These are phyloP conservation scores for Phaeosphaeriaceae sp. DNA, from an alignment of 2,329 filamentous ascomycete genomes.

Conservation along the genomic window DNA sequence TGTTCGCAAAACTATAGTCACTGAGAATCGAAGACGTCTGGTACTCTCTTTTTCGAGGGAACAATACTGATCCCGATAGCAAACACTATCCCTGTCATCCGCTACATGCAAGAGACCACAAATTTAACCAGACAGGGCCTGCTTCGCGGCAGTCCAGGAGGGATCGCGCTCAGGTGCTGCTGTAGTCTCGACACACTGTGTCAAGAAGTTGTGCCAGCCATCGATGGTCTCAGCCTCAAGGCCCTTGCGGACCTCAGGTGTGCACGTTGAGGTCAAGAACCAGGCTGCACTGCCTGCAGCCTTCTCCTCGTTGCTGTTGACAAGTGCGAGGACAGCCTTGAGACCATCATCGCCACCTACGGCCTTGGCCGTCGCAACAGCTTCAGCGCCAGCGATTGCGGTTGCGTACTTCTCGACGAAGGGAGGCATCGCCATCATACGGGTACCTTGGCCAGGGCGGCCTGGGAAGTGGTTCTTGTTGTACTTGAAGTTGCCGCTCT, in stretches of 20 bases:
- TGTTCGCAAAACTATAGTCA: background rate
- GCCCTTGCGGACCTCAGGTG: slow-evolving; percentile 48
- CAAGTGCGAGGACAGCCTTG: slow-evolving; percentile 58
- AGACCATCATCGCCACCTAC: slow-evolving; percentile 43
- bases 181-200: slow-evolving; percentile 60
- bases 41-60: background rate
- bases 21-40: background rate
- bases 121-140: slow-evolving; percentile 13
- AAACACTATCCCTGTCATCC: background rate
- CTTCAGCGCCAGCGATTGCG: slow-evolving; percentile 47
- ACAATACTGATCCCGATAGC: background rate
- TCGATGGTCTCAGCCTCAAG: slow-evolving; percentile 56
- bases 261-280: slow-evolving; percentile 66
- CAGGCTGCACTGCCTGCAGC: slow-evolving; percentile 67
- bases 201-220: slow-evolving; percentile 63
- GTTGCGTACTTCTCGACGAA: slow-evolving; percentile 65
- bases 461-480: slow-evolving; percentile 71
- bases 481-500: slow-evolving; percentile 73
- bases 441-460: slow-evolving; percentile 73
- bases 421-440: slow-evolving; percentile 68
- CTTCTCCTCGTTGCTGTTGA: slow-evolving; percentile 54
- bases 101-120: background rate
- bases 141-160: slow-evolving; percentile 58
- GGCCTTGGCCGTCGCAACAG: slow-evolving; percentile 38
- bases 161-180: slow-evolving; percentile 54